These are phyloP conservation scores for Sorghum bicolor DNA, from an alignment of 176 grass and related monocot species.

Conservation along the genomic window Sorghum_bicolor_NCBIv3 NC_012871.2:61957501-61958000, in stretches of 20 bases:
- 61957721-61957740: not conserved
- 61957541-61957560: not conserved
- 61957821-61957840: not conserved
- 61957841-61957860: not conserved
- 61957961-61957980: not conserved
- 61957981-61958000: not conserved
- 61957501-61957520: conserved; percentile 9
- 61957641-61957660: not conserved
- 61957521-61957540: not conserved
- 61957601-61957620: conserved; percentile 20
- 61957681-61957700: not conserved
- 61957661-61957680: conserved; percentile 2
- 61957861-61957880: not conserved
- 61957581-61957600: conserved; percentile 31
- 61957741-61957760: conserved; percentile 13
- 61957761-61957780: conserved; percentile 20
- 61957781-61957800: conserved; percentile 20
- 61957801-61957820: conserved; percentile 36
- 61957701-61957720: not conserved
- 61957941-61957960: not conserved
- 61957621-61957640: not conserved
- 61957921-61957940: not conserved
- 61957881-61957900: conserved; percentile 10
- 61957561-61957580: not conserved
- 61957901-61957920: conserved; percentile 13